Base-by-base conservation (phyloP, 352 stramenopile genomes). In the Pythium folliculosum region DNA sequence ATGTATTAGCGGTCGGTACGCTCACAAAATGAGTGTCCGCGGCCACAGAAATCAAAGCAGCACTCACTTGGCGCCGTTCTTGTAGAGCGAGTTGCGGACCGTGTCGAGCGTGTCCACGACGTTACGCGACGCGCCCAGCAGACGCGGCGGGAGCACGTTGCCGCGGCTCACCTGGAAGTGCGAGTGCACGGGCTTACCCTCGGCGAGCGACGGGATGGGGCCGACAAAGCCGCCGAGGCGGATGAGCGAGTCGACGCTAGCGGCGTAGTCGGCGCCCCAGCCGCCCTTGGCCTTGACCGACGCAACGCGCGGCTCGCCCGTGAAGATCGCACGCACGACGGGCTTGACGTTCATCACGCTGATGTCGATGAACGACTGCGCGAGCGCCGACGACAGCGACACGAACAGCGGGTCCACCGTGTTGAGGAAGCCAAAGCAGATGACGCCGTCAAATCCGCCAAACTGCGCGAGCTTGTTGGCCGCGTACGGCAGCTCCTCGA, bases 291-390 rank as follows among this genome's bases (percentile, higher is more conserved):
- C 84, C 76, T 89, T 94, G 37, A 91, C 81, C 2, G 80, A 89
- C 10, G 84, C 87, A 30, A 88, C 74, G 48, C 85, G 84, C 60
- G 84, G 74, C 65, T 95, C 88, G n/a, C 84, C 84, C 52, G 88
- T 81, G 56, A 95, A 90, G n/a, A 95, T 69, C 17, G 77, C 86
- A 38, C 86, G 84, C 38, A 95, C 79, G 22, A 95, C 77, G 6
- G 88, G 86, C 53, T 91, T 88, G 44, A 88, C 75, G 67, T 88
- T 92, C 58, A 88, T 79, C 62, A 95, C 74, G 67, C 88, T 94
- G 53, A 95, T 92, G 58, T 91, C 82, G 14, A 94, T 92, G 66
- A 95, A 76, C 68, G 86, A 82, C 65, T 94, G 82, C 27, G 80
- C 84, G 38, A 94, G 48, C 32, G 77, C 72, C 27, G 81, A 64